phyloP scores from a whole-genome alignment of 352 stramenopile genomes.

The Globisporangium radiosum region DNA sequence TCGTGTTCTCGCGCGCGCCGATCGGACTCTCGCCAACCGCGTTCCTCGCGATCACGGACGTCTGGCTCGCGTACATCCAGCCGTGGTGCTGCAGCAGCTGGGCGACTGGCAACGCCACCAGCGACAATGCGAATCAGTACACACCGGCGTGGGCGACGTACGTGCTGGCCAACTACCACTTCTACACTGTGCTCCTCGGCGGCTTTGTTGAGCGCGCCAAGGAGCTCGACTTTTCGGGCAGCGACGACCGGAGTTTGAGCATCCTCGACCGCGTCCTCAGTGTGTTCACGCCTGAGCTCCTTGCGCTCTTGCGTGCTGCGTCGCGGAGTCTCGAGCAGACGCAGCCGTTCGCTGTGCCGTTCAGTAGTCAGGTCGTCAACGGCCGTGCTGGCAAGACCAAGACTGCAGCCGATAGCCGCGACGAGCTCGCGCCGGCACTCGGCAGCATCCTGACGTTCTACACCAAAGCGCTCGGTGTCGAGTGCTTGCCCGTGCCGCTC shows the following conservation, averaged over 20 bases:
- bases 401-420: conserved; percentile 14
- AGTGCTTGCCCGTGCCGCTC: conserved; percentile 57
- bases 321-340: conserved; percentile 61
- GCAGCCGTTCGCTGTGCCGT: conserved; percentile 57
- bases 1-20: conserved; percentile 77
- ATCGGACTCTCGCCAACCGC: conserved; percentile 74
- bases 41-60: conserved; percentile 76
- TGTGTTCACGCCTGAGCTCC: conserved; percentile 63
- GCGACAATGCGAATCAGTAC: conserved; percentile 25
- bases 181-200: conserved; percentile 79
- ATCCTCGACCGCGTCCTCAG: conserved; percentile 65
- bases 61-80: conserved; percentile 85
- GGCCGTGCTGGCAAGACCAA: conserved; percentile 10
- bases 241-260: conserved; percentile 51
- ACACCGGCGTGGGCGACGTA: conserved; percentile 66
- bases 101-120: conserved; percentile 14
- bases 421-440: conserved; percentile 52
- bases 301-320: conserved; percentile 50
- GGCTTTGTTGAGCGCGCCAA: conserved; percentile 77
- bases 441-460: conserved; percentile 76
- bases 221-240: conserved; percentile 73
- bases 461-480: conserved; percentile 69
- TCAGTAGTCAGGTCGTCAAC: conserved; percentile 7
- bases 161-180: conserved; percentile 85
- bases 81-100: conserved; percentile 75